phyloP scores from a whole-genome alignment of 208 protist genomes.

The Crithidia bombi region DNA sequence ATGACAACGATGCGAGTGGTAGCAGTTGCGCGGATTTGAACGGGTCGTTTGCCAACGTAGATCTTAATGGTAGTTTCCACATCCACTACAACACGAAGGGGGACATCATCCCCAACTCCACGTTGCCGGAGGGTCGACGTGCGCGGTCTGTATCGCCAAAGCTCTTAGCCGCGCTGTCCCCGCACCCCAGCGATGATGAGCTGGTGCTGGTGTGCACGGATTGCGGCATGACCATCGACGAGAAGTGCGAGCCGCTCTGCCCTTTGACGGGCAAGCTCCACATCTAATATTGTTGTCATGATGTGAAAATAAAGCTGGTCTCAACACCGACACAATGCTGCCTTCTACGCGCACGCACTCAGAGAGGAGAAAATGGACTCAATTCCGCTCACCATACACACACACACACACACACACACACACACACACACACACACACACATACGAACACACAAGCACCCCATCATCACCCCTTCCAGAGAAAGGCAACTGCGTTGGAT shows the following conservation, averaged over 20 bases:
- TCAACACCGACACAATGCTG: no score
- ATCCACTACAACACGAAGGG: slow-evolving; percentile 34
- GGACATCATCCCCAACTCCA: slow-evolving; percentile 20
- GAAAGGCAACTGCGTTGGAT: no score
- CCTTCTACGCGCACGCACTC: no score
- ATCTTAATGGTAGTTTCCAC: slow-evolving; percentile 42
- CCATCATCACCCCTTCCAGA: no score
- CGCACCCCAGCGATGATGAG: slow-evolving; percentile 53
- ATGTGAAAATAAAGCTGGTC: no score
- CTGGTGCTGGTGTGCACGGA: slow-evolving; percentile 67
- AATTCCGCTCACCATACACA: no score
- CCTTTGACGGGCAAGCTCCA: slow-evolving; percentile 61
- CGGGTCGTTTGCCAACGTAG: slow-evolving; percentile 30
- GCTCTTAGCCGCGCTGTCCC: slow-evolving; percentile 27
- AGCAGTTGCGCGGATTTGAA: slow-evolving; percentile 22
- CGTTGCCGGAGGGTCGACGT: slow-evolving; percentile 18
- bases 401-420: no score
- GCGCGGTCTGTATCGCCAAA: slow-evolving; percentile 17
- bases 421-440: no score
- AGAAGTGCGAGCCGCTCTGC: slow-evolving; percentile 38
- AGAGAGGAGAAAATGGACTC: no score
- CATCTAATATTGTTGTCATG: slow-evolving; percentile 22
- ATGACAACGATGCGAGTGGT: neutral
- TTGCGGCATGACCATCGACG: slow-evolving; percentile 56
- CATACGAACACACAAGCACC: no score